phyloP scores from a whole-genome alignment of 257 asterid genomes.

The Solanum lycopersicoides region DNA sequence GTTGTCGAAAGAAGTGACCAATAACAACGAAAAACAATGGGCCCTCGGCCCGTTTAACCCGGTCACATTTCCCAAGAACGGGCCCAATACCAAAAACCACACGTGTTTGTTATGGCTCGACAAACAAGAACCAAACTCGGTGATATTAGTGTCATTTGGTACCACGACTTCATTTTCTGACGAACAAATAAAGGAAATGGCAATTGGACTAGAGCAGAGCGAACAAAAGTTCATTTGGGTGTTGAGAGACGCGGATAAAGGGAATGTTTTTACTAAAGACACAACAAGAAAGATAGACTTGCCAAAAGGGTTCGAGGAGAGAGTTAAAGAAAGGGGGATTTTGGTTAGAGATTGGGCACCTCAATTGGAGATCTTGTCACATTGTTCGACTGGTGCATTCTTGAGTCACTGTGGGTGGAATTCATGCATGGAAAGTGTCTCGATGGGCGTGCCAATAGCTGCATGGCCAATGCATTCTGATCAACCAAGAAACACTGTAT shows the following conservation, averaged over 20 bases:
- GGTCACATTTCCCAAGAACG: neutral
- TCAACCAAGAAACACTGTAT: conserved; percentile 41
- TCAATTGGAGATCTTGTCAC: conserved; percentile 42
- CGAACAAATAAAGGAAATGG: conserved; percentile 28
- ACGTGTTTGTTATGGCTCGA: conserved; percentile 45
- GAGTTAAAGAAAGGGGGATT: conserved; percentile 24
- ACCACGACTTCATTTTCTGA: conserved; percentile 34
- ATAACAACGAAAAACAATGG: conserved; percentile 34
- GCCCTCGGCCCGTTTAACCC: conserved; percentile 79
- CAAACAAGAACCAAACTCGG: conserved; percentile 21
- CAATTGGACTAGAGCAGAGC: conserved; percentile 32
- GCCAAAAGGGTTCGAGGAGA: conserved; percentile 36
- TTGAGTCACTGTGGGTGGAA: conserved; percentile 69
- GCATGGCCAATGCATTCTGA: conserved; percentile 77
- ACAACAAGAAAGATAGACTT: neutral
- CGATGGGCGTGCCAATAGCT: conserved; percentile 51
- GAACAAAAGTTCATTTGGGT: conserved; percentile 33
- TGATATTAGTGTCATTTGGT: conserved; percentile 37
- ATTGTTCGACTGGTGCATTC: conserved; percentile 32
- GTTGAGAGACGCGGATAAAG: conserved; percentile 34
- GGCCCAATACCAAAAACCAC: neutral
- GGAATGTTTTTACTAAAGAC: neutral
- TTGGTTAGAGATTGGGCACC: conserved; percentile 54
- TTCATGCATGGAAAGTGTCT: conserved; percentile 56
- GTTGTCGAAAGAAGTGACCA: conserved; percentile 9